Evolutionary conservation across 2,329 filamentous ascomycete species (phyloP).

Genomic region (Parastagonospora avenae): DNA sequence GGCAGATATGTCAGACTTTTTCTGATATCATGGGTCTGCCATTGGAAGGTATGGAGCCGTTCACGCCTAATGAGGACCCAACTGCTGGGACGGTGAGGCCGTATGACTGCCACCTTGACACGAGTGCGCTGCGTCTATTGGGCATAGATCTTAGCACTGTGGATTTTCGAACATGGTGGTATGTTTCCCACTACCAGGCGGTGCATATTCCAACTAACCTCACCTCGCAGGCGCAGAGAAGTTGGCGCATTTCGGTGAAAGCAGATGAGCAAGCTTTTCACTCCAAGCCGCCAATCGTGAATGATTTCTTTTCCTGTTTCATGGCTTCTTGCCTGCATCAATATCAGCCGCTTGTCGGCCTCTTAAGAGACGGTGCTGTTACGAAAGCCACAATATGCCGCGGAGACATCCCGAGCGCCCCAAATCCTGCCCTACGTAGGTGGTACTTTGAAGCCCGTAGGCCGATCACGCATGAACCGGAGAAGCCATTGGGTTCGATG

Average conservation of each 20-base stretch:
- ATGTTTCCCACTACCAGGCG: constrained; percentile 8
- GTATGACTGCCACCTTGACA: constrained; percentile 88
- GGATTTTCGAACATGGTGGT: constrained; percentile 83
- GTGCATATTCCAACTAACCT: constrained; percentile 11
- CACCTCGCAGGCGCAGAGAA: constrained; percentile 37
- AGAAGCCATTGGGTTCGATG: too few relatives aligned
- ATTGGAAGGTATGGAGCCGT: constrained; percentile 66
- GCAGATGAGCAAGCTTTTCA: neutral
- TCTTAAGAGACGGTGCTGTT: too few relatives aligned
- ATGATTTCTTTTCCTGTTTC: too few relatives aligned
- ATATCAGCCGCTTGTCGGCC: too few relatives aligned
- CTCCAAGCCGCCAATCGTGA: too few relatives aligned
- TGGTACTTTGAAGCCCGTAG: too few relatives aligned
- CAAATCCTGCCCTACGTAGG: too few relatives aligned
- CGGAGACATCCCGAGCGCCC: too few relatives aligned
- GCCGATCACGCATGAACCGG: too few relatives aligned
- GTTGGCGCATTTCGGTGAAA: constrained; percentile 32
- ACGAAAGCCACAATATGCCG: too few relatives aligned
- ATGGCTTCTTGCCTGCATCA: too few relatives aligned
- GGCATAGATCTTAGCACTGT: constrained; percentile 76
- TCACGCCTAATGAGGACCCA: constrained; percentile 67
- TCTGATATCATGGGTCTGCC: constrained; percentile 79
- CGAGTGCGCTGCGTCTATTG: constrained; percentile 70
- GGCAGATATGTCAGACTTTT: constrained; percentile 80
- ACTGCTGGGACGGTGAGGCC: constrained; percentile 76